Evolutionary conservation across 345 rosid genomes (phyloP), one percentile per base, ranked within the genome.

Genomic region (Angophora floribunda): DNA sequence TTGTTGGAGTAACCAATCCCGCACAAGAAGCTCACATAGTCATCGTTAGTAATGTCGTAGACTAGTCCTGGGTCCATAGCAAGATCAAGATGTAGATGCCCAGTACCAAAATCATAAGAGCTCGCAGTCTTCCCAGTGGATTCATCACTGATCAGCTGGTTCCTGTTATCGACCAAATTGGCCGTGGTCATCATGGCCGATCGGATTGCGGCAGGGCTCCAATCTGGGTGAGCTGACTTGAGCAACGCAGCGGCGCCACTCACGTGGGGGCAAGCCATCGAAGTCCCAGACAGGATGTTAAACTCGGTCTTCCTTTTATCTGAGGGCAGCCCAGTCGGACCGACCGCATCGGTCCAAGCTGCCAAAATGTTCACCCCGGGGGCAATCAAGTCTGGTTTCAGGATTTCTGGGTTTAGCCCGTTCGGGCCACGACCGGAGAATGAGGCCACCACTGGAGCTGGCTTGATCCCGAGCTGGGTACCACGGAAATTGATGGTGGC

Each of bases 151-250:
- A 96, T 92, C 11, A 89, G 86, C 59, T 87, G 91, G 55, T 90
- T 90, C 26, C 85, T 55, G 87, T 97, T 97, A 78, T 95, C 95
- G 4, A 91, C 49, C n/a, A 92, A n/a, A 44, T 89, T 94, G 0
- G 97, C 96, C 1, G 96, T 97, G 6, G 98, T 95, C 99, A 97
- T 94, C 98, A 97, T 92, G 0, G 99, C 97, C 0, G 99, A 96
- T 85, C 96, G 85, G 49, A 95, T 95, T 6, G 93, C 93, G 0
- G 98, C 95, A 10, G 97, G 97, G 57, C 96, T 96, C 98, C 98
- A 97, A 89, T 93, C 89, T 1, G 93, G 97, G 88, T 95, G 98
- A 0, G 97, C 96, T 12, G 98, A 97, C 87, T 97, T 97, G 17
- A 97, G 96, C 92, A 97, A 87, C 7, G 98, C 98, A 12, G 97